A percentile compares a stretch with the other conserved stretches of the same genome.
Conservation (phyloP, 2,329 filamentous ascomycete species). For the Fusarium proliferatum region DNA sequence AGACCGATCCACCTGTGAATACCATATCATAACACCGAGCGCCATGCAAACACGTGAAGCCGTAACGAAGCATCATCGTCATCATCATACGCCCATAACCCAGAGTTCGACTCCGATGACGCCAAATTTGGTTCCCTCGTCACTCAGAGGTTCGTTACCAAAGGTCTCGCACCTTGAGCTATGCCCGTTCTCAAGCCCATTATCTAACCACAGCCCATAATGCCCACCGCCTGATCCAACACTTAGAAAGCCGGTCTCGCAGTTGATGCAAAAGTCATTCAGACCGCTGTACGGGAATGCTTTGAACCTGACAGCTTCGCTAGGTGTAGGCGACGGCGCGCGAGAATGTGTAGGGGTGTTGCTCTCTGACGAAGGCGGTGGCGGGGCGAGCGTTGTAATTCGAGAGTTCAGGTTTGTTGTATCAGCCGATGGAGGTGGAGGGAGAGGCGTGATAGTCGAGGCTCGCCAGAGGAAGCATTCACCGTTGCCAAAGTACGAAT, state of each 20-base stretch:
- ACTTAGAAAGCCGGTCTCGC: slow-evolving; percentile 85
- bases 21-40: slow-evolving; percentile 31
- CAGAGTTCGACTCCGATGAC: slow-evolving; percentile 92
- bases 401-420: slow-evolving; percentile 58
- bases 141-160: slow-evolving; percentile 92
- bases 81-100: slow-evolving; percentile 75
- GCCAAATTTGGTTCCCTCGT: slow-evolving; percentile 92
- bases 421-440: slow-evolving; percentile 63
- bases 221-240: slow-evolving; percentile 89
- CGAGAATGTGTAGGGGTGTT: slow-evolving; percentile 44
- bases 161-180: slow-evolving; percentile 90
- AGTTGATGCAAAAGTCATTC: slow-evolving; percentile 97
- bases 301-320: slow-evolving; percentile 90
- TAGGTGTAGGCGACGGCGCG: slow-evolving; percentile 59
- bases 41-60: slow-evolving; percentile 23
- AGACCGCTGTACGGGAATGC: slow-evolving; percentile 95
- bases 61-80: slow-evolving; percentile 25
- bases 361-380: slow-evolving; percentile 38
- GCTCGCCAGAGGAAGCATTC: slow-evolving; percentile 84
- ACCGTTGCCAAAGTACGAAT: slow-evolving; percentile 94
- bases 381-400: slow-evolving; percentile 52
- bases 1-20: slow-evolving; percentile 6
- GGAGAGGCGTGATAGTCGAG: slow-evolving; percentile 65
- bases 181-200: slow-evolving; percentile 83
- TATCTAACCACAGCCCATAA: slow-evolving; percentile 94